Base-by-base conservation (phyloP, 495 filamentous ascomycete genomes). In the Parachaetomium inaequale region DNA sequence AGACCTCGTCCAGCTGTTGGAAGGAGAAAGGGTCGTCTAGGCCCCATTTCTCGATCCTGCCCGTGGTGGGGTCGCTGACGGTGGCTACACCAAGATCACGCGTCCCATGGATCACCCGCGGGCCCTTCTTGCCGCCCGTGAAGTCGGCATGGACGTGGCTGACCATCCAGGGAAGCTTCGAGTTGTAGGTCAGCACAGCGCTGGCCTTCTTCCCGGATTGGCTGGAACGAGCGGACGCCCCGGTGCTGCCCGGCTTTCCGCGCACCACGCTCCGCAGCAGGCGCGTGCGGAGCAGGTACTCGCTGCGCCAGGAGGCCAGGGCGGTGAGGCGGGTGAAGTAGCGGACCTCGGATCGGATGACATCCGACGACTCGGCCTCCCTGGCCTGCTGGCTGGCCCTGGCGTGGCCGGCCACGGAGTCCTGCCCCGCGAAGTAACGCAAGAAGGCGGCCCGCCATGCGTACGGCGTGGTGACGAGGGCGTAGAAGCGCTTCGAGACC, bases 381-480 rank as follows among this genome's bases (percentile, higher is more conserved):
- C 71, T 69, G 17, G 61, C 70, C 58, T 72, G 75, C 26, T 68
- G 76, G 21, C 71, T 75, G 17, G 70, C 66, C 67, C 75, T 72
- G n/a, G 57, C 56, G 21, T 64, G 46, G 40, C 66, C 45, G 40
- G 71, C 74, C 45, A 81, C 58, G 7, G 75, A 75, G 59, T 88
- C 83, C 5, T 85, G 83, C 0, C 88, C 92, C 0, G 90, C 89
- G 70, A 97, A 97, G 78, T 86, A 93, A 14, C 92, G 89, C 47
- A 89, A 83, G 67, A 97, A 97, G 2, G 92, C 93, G 59, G 87
- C 88, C 50, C 90, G 82, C 93, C 93, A 97, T 3, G 92, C 91
- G 74, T 96, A 91, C 2, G 91, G 92, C 2, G 88, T 90, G 2
- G 90, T 96, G 47, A 96, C 88, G 59, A 97, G 76, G 40, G 78